Conservation (phyloP, 306 rosid genomes). For the Begonia masoniana region DNA sequence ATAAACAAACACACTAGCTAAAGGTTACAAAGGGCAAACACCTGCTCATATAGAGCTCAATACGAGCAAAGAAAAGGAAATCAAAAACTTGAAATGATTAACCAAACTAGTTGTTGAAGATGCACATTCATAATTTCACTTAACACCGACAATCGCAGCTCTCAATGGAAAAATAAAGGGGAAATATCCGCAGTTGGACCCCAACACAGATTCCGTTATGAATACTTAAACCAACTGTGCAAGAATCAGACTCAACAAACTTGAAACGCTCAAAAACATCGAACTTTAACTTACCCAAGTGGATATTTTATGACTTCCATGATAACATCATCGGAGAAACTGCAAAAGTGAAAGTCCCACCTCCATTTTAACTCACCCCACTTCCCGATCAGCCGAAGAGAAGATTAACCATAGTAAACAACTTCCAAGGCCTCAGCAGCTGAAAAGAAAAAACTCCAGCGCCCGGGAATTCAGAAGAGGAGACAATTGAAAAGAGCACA, state of each 20-base stretch:
- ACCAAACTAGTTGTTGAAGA: background rate
- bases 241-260: background rate
- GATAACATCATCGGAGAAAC: background rate
- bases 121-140: background rate
- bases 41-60: too few relatives aligned
- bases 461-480: background rate
- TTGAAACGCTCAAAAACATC: background rate
- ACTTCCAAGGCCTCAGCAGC: background rate
- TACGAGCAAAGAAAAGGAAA: background rate
- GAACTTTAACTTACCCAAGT: constrained; percentile 4
- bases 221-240: background rate
- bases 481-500: too few relatives aligned
- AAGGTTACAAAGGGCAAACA: too few relatives aligned
- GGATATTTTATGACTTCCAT: constrained; percentile 2
- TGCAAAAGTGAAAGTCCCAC: constrained; percentile 4
- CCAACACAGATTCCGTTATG: background rate
- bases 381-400: constrained; percentile 8
- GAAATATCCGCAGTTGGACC: background rate
- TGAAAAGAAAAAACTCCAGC: background rate
- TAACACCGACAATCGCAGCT: background rate
- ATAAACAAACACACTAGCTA: too few relatives aligned
- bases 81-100: background rate
- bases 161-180: background rate
- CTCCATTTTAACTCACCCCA: constrained; percentile 8
- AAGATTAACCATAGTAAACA: constrained; percentile 1